A percentile compares a stretch with the other conserved stretches of the same genome.
These are phyloP conservation scores for Acacia crassicarpa DNA, from an alignment of 306 rosid genomes.

Conservation along the genomic window DNA sequence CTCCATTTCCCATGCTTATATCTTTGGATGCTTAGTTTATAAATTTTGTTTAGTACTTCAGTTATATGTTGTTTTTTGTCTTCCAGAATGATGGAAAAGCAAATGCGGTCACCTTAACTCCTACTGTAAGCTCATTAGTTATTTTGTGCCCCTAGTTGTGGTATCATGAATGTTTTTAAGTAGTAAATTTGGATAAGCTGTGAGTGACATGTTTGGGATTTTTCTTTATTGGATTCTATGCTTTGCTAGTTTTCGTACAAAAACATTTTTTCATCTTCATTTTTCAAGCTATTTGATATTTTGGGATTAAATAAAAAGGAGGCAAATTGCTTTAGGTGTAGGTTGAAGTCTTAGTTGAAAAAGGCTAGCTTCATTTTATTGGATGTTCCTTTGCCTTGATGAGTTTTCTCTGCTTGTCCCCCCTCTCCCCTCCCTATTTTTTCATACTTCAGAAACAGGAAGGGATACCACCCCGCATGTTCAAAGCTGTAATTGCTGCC, in stretches of 20 bases:
- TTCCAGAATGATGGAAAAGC: constrained; percentile 60
- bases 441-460: constrained; percentile 62
- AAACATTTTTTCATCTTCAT: neutral
- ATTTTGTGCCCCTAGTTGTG: neutral
- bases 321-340: constrained; percentile 22
- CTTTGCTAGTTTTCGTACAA: neutral
- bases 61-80: constrained; percentile 19
- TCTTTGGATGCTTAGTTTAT: constrained; percentile 10
- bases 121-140: constrained; percentile 56
- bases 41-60: neutral
- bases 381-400: constrained; percentile 14
- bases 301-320: constrained; percentile 6
- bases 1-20: neutral
- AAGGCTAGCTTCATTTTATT: neutral
- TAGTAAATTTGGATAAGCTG: constrained; percentile 6
- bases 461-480: constrained; percentile 91
- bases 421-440: constrained; percentile 4
- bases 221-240: neutral
- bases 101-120: constrained; percentile 46
- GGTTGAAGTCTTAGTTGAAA: constrained; percentile 12
- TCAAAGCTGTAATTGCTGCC: constrained; percentile 90
- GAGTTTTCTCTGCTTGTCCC: constrained; percentile 17
- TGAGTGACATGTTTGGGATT: neutral
- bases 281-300: neutral
- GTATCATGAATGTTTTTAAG: neutral